Base-by-base conservation (phyloP, 352 stramenopile genomes). In the Pythium folliculosum region DNA sequence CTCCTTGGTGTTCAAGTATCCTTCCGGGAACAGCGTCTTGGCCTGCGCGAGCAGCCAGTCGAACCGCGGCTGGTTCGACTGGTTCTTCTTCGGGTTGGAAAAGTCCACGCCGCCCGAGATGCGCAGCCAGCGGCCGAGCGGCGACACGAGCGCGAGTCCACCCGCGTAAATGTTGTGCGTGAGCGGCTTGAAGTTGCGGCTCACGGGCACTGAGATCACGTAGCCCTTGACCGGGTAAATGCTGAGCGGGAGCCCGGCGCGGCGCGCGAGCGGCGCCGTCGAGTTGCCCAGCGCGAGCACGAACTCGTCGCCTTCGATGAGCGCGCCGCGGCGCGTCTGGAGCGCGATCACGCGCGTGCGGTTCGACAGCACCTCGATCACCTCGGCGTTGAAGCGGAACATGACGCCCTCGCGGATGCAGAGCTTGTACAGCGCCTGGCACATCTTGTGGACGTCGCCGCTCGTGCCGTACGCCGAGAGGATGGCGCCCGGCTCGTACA, bases 361-460 rank as follows among this genome's bases (percentile, higher is more conserved):
- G 67, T 93, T 86, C 21, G 84, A 88, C 22, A 95, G 71, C 37
- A 95, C 80, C 49, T 95, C 84, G 27, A 86, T 75, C 52, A 95
- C 77, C 38, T 95, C 88, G 3, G 88, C 92, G 55, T 91, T 90
- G 56, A 95, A 93, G 51, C 86, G 88, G 73, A 95, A 95, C 88
- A 95, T 94, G 53, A 95, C 88, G 27, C 88, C 88, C 59, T 94
- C 80, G 6, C 84, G 82, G 71, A 91, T 81, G 57, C 85, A 95
- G 21, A 94, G 72, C 12, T 77, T 71, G 68, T 92, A 90, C 19
- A 95, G 81, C 49, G 86, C 89, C 61, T 90, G 73, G 63, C 88
- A 95, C 80, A 92, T 92, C 76, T 95, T 95, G 77, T 95, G 85
- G 55, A 95, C 86, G 66, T 95, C 88, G 52, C 88, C 88, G 72